Conservation (phyloP, 1,139 yeast genomes). For the Pichia inconspicua region DNA sequence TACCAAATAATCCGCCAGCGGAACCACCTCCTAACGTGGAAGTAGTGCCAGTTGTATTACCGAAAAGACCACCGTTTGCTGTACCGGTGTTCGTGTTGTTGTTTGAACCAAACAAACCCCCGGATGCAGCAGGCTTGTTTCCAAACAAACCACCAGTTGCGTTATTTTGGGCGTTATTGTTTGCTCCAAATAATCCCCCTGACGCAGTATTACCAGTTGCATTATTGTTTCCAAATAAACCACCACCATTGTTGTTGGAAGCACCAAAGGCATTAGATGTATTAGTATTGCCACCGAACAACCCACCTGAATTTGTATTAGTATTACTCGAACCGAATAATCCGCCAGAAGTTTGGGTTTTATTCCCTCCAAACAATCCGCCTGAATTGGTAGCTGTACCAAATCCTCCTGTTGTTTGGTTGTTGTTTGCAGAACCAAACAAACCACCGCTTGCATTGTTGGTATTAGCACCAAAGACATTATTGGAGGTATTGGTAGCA, state of each 20-base stretch:
- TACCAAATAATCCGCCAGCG: slow-evolving; percentile 26
- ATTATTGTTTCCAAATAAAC: slow-evolving; percentile 23
- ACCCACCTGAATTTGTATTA: slow-evolving; percentile 25
- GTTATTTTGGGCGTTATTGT: slow-evolving; percentile 6
- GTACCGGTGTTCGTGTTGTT: slow-evolving; percentile 20
- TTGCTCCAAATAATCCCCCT: slow-evolving; percentile 15
- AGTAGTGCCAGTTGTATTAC: slow-evolving; percentile 21
- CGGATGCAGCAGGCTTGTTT: slow-evolving; percentile 16
- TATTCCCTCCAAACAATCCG: slow-evolving; percentile 33
- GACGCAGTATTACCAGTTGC: slow-evolving; percentile 15
- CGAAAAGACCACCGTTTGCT: slow-evolving; percentile 23
- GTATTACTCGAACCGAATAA: slow-evolving; percentile 43
- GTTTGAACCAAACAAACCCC: slow-evolving; percentile 24
- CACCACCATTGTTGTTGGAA: slow-evolving; percentile 10
- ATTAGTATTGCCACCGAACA: slow-evolving; percentile 11
- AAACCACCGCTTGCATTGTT: slow-evolving; percentile 24
- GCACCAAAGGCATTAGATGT: slow-evolving; percentile 7
- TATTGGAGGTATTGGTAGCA: slow-evolving; percentile 24
- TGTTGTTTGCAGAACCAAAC: slow-evolving; percentile 31
- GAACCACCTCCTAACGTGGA: slow-evolving; percentile 9
- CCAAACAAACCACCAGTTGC: slow-evolving; percentile 10
- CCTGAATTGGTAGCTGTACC: slow-evolving; percentile 11
- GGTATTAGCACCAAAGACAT: slow-evolving; percentile 10
- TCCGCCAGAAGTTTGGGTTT: slow-evolving; percentile 30
- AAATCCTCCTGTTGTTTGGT: slow-evolving; percentile 17